Conservation (phyloP, 345 rosid genomes). For the Eucalyptus sp. region DNA sequence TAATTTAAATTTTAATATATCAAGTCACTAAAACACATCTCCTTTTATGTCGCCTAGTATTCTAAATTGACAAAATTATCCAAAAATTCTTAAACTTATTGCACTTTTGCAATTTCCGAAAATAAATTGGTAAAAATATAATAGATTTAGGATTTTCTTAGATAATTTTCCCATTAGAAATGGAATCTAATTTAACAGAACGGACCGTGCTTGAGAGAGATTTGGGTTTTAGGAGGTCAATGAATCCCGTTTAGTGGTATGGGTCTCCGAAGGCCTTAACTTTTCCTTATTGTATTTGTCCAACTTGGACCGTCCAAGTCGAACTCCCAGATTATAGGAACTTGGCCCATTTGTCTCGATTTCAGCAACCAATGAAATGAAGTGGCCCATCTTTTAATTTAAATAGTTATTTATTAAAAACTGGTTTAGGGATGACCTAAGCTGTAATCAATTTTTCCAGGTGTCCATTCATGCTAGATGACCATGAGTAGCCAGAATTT, state of each 20-base stretch:
- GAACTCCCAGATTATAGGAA: neutral
- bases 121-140: too few species aligned
- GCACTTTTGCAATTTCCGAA: accelerated
- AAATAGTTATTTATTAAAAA: too few species aligned
- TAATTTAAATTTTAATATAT: too few species aligned
- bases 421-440: neutral
- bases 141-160: too few species aligned
- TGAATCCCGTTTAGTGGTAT: neutral
- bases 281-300: neutral
- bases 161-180: too few species aligned
- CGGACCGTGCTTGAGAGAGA: neutral
- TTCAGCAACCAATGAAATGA: neutral
- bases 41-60: too few species aligned
- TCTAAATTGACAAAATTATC: too few species aligned
- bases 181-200: too few species aligned
- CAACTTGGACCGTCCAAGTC: neutral
- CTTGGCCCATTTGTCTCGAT: neutral
- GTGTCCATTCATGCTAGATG: neutral
- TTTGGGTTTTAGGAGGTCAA: neutral
- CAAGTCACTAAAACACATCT: neutral
- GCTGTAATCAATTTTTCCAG: neutral
- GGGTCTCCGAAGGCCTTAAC: neutral
- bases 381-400: neutral
- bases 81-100: too few species aligned
- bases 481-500: neutral